Base-by-base conservation (phyloP, 176 grass and related monocot genomes). In the Paspalum vaginatum region DNA sequence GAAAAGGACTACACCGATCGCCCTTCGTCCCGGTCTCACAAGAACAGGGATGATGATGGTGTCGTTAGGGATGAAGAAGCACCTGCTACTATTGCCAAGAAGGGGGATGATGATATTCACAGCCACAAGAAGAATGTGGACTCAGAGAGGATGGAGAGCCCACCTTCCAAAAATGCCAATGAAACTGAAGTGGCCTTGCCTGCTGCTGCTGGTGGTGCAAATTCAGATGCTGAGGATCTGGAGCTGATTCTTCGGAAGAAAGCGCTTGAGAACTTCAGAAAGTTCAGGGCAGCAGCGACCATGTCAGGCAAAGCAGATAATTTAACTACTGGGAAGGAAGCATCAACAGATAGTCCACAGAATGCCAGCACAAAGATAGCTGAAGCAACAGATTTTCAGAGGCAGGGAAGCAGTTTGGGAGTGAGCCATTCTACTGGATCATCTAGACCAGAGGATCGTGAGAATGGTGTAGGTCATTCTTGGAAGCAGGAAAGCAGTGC, bases 241-340 rank as follows among this genome's bases (percentile, higher is more conserved):
- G 96, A 99, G 83, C 58, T 95, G 61, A 80, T 90, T 73, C 83
- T 99, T 65, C 88, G 96, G 72, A 84, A 95, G 74, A 95, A 93
- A 71, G 96, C 96, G 67, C 89, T 99, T 21, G 90, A 86, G 66
- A 99, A 99, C 60, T 95, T 99, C 72, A 89, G 65, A 18, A 99
- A 93, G 53, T 93, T 95, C 70, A 89, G 86, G 49, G 80, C 78
- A 66, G 58, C 80, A 6, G 64, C 56, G 0, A 12, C 58, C 51
- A 78, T 76, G 14, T 44, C 39, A 85, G 76, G 27, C 51, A 81
- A 85, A 71, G 73, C 62, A 64, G 13, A 82, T 37, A 84, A 72
- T 64, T 40, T 42, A 78, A 75, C 70, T 68, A 53, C 61, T 51
- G 81, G 48, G 72, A 81, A 85, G 57, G 57, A 77, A 54, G 27